phyloP scores from a whole-genome alignment of 208 protist genomes.

The Porcisia hertigi region DNA sequence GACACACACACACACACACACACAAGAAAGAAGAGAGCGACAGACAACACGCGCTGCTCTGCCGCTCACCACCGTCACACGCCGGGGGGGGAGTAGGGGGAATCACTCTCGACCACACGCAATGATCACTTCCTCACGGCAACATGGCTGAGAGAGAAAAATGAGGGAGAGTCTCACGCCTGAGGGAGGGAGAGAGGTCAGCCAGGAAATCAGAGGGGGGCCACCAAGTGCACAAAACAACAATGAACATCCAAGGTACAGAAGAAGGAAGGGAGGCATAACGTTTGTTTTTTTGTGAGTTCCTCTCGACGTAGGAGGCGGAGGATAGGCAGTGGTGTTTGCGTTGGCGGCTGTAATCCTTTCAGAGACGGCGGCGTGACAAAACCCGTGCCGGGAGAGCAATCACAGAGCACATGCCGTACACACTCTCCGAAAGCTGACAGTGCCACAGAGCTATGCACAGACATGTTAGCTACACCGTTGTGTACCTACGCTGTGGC shows the following conservation, averaged over 20 bases:
- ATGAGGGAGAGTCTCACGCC: not conserved
- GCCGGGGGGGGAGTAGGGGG: not conserved
- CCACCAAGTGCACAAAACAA: not conserved
- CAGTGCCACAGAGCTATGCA: not conserved
- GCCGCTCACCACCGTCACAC: not conserved
- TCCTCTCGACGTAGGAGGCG: not conserved
- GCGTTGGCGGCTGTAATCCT: not conserved
- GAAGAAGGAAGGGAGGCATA: not conserved
- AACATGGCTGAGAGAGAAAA: not conserved
- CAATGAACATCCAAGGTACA: conserved; percentile 1
- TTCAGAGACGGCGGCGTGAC: not conserved
- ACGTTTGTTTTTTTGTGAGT: not conserved
- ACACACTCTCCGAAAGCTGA: not conserved
- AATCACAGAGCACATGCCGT: not conserved
- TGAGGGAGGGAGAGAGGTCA: not conserved
- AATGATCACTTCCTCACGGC: not conserved
- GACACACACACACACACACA: not conserved
- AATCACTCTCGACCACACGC: not conserved
- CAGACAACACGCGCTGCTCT: not conserved
- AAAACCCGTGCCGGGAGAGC: not conserved
- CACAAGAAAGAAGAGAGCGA: not conserved
- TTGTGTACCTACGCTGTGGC: conserved; percentile 2
- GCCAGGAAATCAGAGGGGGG: not conserved
- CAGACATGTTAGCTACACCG: conserved; percentile 5
- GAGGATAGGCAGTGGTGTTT: not conserved